phyloP scores from a whole-genome alignment of 192 early-diverging fungal genomes.

The Linnemannia zychae region DNA sequence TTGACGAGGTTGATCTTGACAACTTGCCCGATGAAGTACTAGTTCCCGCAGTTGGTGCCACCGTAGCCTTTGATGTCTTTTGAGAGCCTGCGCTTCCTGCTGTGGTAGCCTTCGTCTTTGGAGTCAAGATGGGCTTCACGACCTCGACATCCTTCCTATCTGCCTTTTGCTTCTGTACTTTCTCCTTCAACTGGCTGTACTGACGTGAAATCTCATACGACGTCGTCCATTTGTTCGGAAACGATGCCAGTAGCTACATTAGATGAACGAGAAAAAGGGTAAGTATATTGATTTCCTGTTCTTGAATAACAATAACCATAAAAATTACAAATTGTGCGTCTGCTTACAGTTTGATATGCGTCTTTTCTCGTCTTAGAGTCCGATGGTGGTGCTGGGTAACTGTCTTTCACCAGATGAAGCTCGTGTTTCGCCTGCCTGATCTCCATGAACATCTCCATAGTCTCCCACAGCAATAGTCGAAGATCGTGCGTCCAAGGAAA shows the following conservation, averaged over 20 bases:
- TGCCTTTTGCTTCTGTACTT: slow-evolving; percentile 56
- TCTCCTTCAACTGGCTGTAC: slow-evolving; percentile 63
- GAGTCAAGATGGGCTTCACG: not conserved
- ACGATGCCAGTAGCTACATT: slow-evolving; percentile 59
- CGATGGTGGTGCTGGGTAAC: slow-evolving; percentile 22
- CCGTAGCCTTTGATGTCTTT: not conserved
- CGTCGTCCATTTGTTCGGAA: slow-evolving; percentile 67
- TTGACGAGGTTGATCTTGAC: not conserved
- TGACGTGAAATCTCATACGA: slow-evolving; percentile 68
- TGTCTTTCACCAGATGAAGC: slow-evolving; percentile 23
- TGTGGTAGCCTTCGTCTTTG: not conserved
- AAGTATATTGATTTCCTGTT: not conserved
- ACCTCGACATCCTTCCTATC: slow-evolving; percentile 23
- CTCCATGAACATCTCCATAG: slow-evolving; percentile 56
- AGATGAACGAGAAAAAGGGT: not conserved
- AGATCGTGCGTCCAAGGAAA: slow-evolving; percentile 55
- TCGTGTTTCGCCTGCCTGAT: slow-evolving; percentile 36
- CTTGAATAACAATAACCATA: not conserved
- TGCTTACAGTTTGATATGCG: slow-evolving; percentile 64
- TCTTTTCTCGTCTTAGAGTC: slow-evolving; percentile 62
- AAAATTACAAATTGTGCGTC: not conserved
- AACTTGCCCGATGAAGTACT: not conserved
- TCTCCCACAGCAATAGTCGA: slow-evolving; percentile 44
- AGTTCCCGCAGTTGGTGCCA: not conserved
- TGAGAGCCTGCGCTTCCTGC: not conserved